Percentiles rank a stretch among this genome's conserved stretches.
phyloP scores from a whole-genome alignment of 768 basidiomycete species.

The Chalciporus chontae region DNA sequence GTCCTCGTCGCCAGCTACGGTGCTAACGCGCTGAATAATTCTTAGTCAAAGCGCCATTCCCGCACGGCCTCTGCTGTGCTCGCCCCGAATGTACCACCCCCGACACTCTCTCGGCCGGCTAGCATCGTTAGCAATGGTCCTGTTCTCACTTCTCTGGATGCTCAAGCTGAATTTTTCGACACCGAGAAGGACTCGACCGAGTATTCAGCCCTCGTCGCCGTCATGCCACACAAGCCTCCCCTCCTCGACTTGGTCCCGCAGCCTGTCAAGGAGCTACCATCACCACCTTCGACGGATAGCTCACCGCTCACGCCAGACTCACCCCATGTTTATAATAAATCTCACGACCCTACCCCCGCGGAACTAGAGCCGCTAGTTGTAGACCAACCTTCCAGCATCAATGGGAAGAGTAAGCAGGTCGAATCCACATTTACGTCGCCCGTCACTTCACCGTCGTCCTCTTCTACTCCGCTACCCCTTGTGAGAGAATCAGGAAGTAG shows the following conservation, averaged over 20 bases:
- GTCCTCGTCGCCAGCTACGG: background rate
- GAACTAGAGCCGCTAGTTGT: background rate
- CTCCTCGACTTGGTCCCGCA: constrained; percentile 5
- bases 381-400: constrained; percentile 3
- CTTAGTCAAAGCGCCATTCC: constrained; percentile 47
- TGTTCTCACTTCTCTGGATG: background rate
- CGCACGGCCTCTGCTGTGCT: constrained; percentile 34
- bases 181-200: constrained; percentile 20
- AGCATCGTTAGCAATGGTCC: constrained; percentile 13
- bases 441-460: constrained; percentile 9
- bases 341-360: background rate
- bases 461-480: constrained; percentile 7
- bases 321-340: background rate
- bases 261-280: constrained; percentile 3
- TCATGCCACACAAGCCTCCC: constrained; percentile 7
- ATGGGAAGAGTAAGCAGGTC: constrained; percentile 10
- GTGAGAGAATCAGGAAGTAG: constrained; percentile 1
- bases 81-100: constrained; percentile 23
- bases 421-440: constrained; percentile 3
- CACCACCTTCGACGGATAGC: constrained; percentile 5
- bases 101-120: constrained; percentile 18
- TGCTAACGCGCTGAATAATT: background rate
- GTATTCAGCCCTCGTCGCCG: constrained; percentile 5
- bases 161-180: constrained; percentile 9
- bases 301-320: constrained; percentile 1